Conservation (phyloP, 140 eudicot species). For the Oenanthe javanica region DNA sequence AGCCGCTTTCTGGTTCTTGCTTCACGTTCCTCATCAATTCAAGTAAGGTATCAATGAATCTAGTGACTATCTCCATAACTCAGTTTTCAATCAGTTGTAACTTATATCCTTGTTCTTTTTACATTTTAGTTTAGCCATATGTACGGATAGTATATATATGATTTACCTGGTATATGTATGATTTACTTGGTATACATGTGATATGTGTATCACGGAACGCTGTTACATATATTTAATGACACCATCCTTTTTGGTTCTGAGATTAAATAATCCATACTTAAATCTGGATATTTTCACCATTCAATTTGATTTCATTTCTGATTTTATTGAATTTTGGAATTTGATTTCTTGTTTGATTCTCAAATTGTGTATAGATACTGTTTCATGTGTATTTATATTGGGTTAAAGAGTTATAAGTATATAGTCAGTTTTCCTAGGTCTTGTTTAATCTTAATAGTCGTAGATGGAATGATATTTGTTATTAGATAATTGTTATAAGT, state of each 20-base stretch:
- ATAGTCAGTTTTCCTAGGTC: not conserved
- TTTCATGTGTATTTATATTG: not conserved
- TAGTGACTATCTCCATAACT: not conserved
- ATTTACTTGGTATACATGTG: not conserved
- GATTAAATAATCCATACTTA: not conserved
- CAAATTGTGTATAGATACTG: not conserved
- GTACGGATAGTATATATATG: not conserved
- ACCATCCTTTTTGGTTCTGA: not conserved
- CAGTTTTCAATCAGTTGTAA: not conserved
- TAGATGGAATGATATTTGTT: not conserved
- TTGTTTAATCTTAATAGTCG: not conserved
- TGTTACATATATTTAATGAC: not conserved
- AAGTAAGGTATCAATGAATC: not conserved
- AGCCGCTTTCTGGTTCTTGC: not conserved
- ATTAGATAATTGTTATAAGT: not conserved
- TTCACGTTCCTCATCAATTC: not conserved
- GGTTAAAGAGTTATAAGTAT: not conserved
- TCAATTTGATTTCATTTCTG: not conserved
- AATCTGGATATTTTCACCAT: not conserved
- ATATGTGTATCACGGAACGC: not conserved
- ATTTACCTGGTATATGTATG: not conserved
- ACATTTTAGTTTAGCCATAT: not conserved
- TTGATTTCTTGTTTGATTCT: not conserved
- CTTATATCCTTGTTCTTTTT: not conserved
- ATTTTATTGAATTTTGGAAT: not conserved